Conservation (phyloP, 2,329 filamentous ascomycete genomes). For the Periconia sp. region DNA sequence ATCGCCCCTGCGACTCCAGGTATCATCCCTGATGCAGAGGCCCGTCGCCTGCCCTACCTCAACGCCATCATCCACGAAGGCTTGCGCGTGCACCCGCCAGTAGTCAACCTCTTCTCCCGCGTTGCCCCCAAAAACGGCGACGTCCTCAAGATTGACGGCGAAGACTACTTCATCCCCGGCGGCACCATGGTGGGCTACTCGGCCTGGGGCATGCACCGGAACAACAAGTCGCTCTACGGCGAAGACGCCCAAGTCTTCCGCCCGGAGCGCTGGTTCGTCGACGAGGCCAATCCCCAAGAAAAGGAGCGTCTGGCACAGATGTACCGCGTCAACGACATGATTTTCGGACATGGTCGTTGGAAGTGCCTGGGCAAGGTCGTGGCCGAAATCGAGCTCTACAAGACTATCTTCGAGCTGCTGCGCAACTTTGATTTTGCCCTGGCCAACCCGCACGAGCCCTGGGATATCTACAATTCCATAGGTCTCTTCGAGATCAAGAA, state of each 20-base stretch:
- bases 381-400: conserved; percentile 43
- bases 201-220: conserved; percentile 35
- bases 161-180: conserved; percentile 36
- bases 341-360: conserved; percentile 42
- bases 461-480: conserved; percentile 29
- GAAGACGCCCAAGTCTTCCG: conserved; percentile 50
- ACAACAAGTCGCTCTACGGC: conserved; percentile 33
- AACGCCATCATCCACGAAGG: conserved; percentile 52
- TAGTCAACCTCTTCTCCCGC: conserved; percentile 35
- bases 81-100: conserved; percentile 49
- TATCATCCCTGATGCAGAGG: conserved; percentile 53
- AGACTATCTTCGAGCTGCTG: conserved; percentile 46
- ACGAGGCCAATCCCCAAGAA: conserved; percentile 18
- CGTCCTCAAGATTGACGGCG: conserved; percentile 26
- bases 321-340: conserved; percentile 35
- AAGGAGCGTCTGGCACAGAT: conserved; percentile 32
- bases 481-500: conserved; percentile 34
- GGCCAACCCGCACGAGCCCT: conserved; percentile 31
- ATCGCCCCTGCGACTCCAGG: conserved; percentile 30
- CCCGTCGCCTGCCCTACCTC: conserved; percentile 47
- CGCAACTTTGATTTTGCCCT: conserved; percentile 37
- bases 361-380: conserved; percentile 37
- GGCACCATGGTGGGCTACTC: conserved; percentile 38
- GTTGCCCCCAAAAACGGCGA: conserved; percentile 37
- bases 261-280: conserved; percentile 53